Evolutionary conservation across 352 stramenopile genomes (phyloP).

Genomic region (Pythium dissotocum): DNA sequence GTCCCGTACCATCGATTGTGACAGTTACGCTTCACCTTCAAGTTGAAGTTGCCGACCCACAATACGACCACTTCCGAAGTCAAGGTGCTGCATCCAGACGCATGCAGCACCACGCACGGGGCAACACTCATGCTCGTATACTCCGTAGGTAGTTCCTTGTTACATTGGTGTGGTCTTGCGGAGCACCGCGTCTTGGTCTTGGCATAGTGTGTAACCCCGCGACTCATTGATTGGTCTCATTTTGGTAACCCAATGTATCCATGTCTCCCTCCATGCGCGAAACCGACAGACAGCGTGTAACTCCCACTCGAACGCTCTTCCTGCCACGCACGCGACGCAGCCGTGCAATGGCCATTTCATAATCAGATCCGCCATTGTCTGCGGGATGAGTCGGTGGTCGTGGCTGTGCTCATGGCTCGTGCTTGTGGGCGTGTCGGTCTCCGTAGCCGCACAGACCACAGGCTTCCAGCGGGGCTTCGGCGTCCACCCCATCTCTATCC

Average conservation of each 20-base stretch:
- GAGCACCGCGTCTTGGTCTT: too few species aligned
- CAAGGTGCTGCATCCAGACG: too few species aligned
- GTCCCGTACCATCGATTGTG: slow-evolving; percentile 24
- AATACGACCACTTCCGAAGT: too few species aligned
- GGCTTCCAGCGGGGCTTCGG: slow-evolving; percentile 13
- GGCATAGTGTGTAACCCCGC: too few species aligned
- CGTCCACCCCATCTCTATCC: slow-evolving; percentile 5
- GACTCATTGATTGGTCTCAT: too few species aligned
- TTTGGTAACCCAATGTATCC: too few species aligned
- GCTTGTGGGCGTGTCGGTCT: not conserved
- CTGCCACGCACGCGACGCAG: not conserved
- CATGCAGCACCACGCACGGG: too few species aligned
- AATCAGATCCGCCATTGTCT: not conserved
- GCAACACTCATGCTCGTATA: too few species aligned
- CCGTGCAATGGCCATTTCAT: not conserved
- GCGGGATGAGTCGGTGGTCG: not conserved
- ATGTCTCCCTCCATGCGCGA: not conserved
- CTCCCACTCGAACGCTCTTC: not conserved
- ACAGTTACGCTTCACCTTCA: not conserved
- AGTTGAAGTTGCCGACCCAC: not conserved
- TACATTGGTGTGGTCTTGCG: too few species aligned
- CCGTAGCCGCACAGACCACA: not conserved
- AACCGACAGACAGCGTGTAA: not conserved
- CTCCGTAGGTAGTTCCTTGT: too few species aligned
- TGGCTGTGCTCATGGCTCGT: not conserved